Conservation (phyloP, 202 grass and related monocot genomes). For the Thinopyrum obtusiflorum region DNA sequence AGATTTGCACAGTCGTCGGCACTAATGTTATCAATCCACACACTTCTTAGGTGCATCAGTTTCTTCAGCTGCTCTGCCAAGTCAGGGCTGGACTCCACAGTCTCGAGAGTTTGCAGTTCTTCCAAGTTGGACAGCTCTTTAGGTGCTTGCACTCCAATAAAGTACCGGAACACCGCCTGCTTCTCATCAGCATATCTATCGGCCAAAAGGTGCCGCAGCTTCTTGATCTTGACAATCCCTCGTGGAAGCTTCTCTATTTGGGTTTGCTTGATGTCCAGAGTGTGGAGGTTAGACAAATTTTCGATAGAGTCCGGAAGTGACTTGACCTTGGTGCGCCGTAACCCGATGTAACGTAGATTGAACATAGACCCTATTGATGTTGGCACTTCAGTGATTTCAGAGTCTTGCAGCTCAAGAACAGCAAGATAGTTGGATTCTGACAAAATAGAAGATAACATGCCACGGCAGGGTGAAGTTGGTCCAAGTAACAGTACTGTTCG, state of each 20-base stretch:
- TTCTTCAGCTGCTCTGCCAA: conserved; percentile 28
- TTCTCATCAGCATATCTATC: conserved; percentile 13
- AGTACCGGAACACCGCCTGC: conserved; percentile 1
- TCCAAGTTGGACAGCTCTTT: conserved; percentile 36
- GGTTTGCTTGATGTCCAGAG: conserved; percentile 38
- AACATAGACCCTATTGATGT: conserved; percentile 36
- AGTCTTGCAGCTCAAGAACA: conserved; percentile 32
- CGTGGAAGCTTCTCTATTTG: conserved; percentile 43
- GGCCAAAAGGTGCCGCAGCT: conserved; percentile 42
- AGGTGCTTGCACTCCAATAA: conserved; percentile 20
- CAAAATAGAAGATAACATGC: conserved; percentile 6
- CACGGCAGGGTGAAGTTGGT: not conserved
- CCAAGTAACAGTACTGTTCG: conserved; percentile 25
- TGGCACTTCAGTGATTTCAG: conserved; percentile 25
- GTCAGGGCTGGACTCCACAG: conserved; percentile 29
- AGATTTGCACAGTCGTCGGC: conserved; percentile 30
- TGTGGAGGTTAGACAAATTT: conserved; percentile 44
- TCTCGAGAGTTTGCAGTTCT: conserved; percentile 51
- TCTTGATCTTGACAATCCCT: conserved; percentile 26
- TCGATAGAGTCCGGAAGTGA: conserved; percentile 35
- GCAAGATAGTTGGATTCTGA: conserved; percentile 24
- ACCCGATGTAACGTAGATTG: conserved; percentile 58
- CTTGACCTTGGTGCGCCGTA: conserved; percentile 41
- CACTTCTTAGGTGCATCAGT: conserved; percentile 37
- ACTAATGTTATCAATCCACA: conserved; percentile 40